phyloP scores from a whole-genome alignment of 805 yeast species.

The Saccharomycopsis sp. region DNA sequence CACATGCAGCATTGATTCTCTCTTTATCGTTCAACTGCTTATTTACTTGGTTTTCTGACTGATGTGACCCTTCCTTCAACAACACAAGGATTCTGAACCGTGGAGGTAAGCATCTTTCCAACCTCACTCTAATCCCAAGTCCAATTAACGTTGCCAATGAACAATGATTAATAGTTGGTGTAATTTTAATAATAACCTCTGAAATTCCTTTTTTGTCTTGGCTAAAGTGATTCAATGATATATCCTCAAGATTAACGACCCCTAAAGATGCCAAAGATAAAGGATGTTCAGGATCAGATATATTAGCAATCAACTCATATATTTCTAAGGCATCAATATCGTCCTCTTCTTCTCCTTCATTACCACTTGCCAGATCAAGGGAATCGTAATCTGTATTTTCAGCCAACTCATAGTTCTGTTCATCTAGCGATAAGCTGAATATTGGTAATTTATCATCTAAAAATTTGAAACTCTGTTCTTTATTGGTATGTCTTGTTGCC shows the following conservation, averaged over 20 bases:
- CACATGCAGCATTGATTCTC: conserved; percentile 97
- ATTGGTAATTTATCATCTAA: conserved; percentile 21
- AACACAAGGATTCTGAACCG: conserved; percentile 73
- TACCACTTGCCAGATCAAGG: conserved; percentile 25
- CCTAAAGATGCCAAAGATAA: conserved; percentile 89
- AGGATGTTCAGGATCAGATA: conserved; percentile 98
- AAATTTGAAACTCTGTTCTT: not conserved
- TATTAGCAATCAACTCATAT: conserved; percentile 75
- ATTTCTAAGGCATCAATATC: conserved; percentile 83
- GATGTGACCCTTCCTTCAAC: conserved; percentile 89
- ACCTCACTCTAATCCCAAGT: conserved; percentile 83
- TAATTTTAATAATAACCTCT: conserved; percentile 72
- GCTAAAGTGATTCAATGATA: conserved; percentile 42
- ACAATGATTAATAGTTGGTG: conserved; percentile 98
- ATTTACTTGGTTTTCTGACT: conserved; percentile 91
- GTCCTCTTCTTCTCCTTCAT: conserved; percentile 30
- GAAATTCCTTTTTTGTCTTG: conserved; percentile 44
- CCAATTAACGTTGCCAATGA: conserved; percentile 95
- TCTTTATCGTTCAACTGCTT: conserved; percentile 96
- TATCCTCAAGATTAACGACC: conserved; percentile 82
- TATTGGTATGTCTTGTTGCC: conserved; percentile 50
- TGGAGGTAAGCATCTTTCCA: conserved; percentile 83
- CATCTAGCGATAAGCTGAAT: conserved; percentile 1
- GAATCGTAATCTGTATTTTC: not conserved
- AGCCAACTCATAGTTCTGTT: not conserved